phyloP scores from a whole-genome alignment of 768 basidiomycete species.

The Punctularia strigosozonata region DNA sequence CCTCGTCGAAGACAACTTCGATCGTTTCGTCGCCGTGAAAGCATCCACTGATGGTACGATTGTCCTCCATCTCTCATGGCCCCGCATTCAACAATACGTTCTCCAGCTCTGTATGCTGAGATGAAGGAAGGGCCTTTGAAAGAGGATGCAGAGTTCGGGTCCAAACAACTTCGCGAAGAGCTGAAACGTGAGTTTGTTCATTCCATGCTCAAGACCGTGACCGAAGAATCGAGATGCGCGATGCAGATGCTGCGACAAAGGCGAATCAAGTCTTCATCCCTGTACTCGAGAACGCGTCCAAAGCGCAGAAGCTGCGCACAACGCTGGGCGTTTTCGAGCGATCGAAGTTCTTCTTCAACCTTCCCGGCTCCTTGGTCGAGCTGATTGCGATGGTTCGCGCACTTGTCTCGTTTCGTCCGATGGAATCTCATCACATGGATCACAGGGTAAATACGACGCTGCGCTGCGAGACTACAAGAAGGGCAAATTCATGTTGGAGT shows the following conservation, averaged over 20 bases:
- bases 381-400: conserved; percentile 66
- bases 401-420: conserved; percentile 14
- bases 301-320: conserved; percentile 84
- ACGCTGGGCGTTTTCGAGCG: conserved; percentile 94
- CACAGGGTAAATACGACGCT: conserved; percentile 84
- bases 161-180: conserved; percentile 70
- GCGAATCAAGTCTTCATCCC: conserved; percentile 95
- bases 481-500: conserved; percentile 82
- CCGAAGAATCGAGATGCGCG: no score
- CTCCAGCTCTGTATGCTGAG: conserved; percentile 72
- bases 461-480: conserved; percentile 96
- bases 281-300: conserved; percentile 89
- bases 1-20: conserved; percentile 96
- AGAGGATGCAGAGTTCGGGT: conserved; percentile 68
- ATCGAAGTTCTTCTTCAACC: conserved; percentile 96
- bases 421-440: conserved; percentile 1
- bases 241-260: conserved; percentile 75
- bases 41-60: conserved; percentile 89
- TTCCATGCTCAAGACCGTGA: not conserved
- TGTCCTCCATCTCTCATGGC: conserved; percentile 6
- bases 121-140: conserved; percentile 87
- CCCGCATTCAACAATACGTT: not conserved
- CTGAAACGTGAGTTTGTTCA: conserved; percentile 56
- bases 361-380: conserved; percentile 85
- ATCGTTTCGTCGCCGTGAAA: conserved; percentile 95